phyloP scores from a whole-genome alignment of 1,284 basidiomycete genomes.

The Malassezia arunalokei region DNA sequence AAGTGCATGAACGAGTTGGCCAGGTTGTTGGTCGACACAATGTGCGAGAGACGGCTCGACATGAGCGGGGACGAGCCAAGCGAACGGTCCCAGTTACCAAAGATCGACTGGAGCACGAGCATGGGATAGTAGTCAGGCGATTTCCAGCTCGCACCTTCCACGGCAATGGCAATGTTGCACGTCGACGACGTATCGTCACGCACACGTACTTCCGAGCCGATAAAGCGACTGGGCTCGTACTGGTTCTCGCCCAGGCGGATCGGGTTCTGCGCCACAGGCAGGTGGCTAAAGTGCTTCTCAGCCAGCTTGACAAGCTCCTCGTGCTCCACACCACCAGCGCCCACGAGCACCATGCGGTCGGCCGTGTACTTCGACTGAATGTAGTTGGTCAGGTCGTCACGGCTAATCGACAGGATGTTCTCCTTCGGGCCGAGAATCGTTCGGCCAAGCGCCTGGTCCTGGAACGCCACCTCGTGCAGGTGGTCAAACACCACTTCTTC shows the following conservation, averaged over 20 bases:
- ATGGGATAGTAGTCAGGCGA: slow-evolving; percentile 98
- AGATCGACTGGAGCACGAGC: slow-evolving; percentile 95
- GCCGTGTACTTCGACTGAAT: slow-evolving; percentile 97
- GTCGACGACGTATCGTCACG: slow-evolving; percentile 82
- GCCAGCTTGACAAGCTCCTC: slow-evolving; percentile 84
- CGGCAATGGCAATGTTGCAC: slow-evolving; percentile 86
- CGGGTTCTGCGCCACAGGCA: slow-evolving; percentile 77
- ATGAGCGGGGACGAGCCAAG: slow-evolving; percentile 80
- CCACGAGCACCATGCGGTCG: slow-evolving; percentile 97
- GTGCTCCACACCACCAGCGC: slow-evolving; percentile 89
- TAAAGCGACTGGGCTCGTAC: slow-evolving; percentile 58
- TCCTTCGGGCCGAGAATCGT: slow-evolving; percentile 94
- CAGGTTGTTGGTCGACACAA: slow-evolving; percentile 83
- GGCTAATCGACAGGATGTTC: slow-evolving; percentile 91
- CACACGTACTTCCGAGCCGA: slow-evolving; percentile 89
- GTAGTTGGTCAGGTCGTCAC: slow-evolving; percentile 76
- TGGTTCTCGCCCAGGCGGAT: slow-evolving; percentile 63
- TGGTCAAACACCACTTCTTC: slow-evolving; percentile 99
- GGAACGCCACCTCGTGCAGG: slow-evolving; percentile 89
- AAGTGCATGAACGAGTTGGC: slow-evolving; percentile 99
- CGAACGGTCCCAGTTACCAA: slow-evolving; percentile 98
- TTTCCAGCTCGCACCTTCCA: slow-evolving; percentile 95
- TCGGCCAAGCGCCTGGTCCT: slow-evolving; percentile 84
- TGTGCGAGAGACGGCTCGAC: slow-evolving; percentile 80
- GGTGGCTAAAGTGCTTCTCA: slow-evolving; percentile 77